Percentiles rank a stretch among this genome's conserved stretches.
Conservation (phyloP, 441 rosid species). For the Adansonia grandidieri region DNA sequence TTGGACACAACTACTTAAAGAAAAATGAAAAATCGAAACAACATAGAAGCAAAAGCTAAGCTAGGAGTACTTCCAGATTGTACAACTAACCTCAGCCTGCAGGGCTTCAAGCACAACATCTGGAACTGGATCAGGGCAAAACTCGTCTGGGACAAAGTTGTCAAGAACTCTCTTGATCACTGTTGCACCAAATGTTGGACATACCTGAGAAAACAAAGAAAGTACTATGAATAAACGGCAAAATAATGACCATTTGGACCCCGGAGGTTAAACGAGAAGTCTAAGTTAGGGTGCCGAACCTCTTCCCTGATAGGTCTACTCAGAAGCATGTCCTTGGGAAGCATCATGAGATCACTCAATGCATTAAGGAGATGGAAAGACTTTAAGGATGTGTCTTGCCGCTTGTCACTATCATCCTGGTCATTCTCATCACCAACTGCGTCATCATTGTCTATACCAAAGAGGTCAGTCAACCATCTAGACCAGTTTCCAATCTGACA, state of each 20-base stretch:
- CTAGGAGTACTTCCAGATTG: neutral
- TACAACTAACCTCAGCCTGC: slow-evolving; percentile 64
- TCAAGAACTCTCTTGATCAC: slow-evolving; percentile 80
- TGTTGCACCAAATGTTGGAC: slow-evolving; percentile 78
- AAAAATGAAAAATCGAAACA: neutral
- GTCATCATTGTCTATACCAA: slow-evolving; percentile 76
- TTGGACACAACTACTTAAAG: neutral
- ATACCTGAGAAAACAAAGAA: slow-evolving; percentile 57
- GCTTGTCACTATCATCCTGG: slow-evolving; percentile 40
- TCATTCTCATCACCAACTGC: slow-evolving; percentile 42
- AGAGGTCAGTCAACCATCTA: slow-evolving; percentile 87
- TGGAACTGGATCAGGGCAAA: slow-evolving; percentile 90
- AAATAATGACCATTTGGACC: slow-evolving; percentile 17
- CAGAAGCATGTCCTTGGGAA: slow-evolving; percentile 94
- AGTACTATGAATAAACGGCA: slow-evolving; percentile 22
- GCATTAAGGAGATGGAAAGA: slow-evolving; percentile 88
- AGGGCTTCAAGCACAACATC: slow-evolving; percentile 75
- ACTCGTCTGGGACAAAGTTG: slow-evolving; percentile 82
- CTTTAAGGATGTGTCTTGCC: slow-evolving; percentile 60
- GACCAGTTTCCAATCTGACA: slow-evolving; percentile 97
- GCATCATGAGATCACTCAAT: slow-evolving; percentile 98
- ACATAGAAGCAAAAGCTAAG: neutral
- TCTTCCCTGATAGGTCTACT: slow-evolving; percentile 74
- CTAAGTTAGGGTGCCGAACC: slow-evolving; percentile 45
- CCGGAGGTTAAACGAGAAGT: slow-evolving; percentile 15